Percentiles rank a stretch among this genome's conserved stretches.
Evolutionary conservation across 1,284 basidiomycete species (phyloP).

Genomic region (Pulchroboletus neoregius): DNA sequence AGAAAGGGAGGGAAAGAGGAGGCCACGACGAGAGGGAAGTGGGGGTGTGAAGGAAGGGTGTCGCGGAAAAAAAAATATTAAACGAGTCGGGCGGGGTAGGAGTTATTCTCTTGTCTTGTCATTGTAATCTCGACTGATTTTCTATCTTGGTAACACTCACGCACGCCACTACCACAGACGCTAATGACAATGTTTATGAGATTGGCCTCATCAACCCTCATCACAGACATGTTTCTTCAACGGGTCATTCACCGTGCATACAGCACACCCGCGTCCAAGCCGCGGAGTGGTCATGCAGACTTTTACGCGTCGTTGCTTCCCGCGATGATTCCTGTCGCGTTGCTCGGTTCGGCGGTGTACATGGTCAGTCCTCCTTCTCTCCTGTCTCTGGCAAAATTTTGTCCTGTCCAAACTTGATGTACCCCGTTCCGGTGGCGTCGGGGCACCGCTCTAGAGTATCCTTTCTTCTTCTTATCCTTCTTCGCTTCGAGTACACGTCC

Average conservation of each 20-base stretch:
- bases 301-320: conserved; percentile 68
- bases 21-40: not conserved
- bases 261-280: conserved; percentile 8
- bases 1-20: not conserved
- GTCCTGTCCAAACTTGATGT: no score
- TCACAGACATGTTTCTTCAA: conserved; percentile 2
- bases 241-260: conserved; percentile 16
- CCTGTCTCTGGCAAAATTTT: not conserved
- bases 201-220: no score
- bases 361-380: conserved; percentile 42
- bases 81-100: not conserved
- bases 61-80: not conserved
- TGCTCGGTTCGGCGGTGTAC: conserved; percentile 74
- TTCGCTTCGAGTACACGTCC: not conserved
- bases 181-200: no score
- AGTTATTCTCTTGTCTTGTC: no score
- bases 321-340: conserved; percentile 70
- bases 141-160: conserved; percentile 16
- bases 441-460: conserved; percentile 1
- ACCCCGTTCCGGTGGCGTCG: conserved; percentile 14
- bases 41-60: conserved; percentile 1
- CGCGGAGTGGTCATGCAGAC: conserved; percentile 50
- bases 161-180: conserved; percentile 1
- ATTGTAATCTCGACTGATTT: conserved; percentile 8
- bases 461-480: no score